Conservation (phyloP, 129 eudicot genomes). For the Pseudognaphalium luteoalbum region DNA sequence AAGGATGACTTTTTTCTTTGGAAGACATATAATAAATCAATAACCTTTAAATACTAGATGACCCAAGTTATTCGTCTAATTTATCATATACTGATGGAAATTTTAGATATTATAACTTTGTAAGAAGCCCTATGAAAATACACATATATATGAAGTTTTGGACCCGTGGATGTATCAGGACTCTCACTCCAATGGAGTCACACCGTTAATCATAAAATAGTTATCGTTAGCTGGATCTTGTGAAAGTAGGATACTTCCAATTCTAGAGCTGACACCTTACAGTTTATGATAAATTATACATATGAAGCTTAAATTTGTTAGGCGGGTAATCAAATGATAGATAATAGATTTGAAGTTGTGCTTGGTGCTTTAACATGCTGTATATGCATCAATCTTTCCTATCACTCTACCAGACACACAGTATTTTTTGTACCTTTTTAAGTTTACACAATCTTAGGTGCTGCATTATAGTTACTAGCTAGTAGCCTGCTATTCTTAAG, state of each 20-base stretch:
- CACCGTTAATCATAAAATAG: background rate
- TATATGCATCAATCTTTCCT: background rate
- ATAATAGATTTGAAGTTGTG: background rate
- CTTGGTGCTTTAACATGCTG: background rate
- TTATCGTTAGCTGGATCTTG: background rate
- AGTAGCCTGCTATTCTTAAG: background rate
- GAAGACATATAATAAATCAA: background rate
- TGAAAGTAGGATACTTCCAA: background rate
- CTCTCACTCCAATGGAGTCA: background rate
- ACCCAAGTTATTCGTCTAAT: background rate
- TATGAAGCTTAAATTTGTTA: background rate
- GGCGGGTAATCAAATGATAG: conserved; percentile 12
- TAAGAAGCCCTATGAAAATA: conserved; percentile 8
- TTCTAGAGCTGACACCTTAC: background rate
- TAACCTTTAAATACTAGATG: background rate
- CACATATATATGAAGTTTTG: background rate
- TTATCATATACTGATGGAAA: background rate
- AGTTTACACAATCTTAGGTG: background rate
- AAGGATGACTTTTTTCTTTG: background rate
- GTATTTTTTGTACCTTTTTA: background rate
- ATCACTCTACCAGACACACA: background rate
- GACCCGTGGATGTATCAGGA: background rate
- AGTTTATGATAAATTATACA: background rate
- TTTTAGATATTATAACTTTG: background rate
- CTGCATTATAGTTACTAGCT: background rate